phyloP scores from a whole-genome alignment of 495 filamentous ascomycete genomes.

The Aspergillus diversus region DNA sequence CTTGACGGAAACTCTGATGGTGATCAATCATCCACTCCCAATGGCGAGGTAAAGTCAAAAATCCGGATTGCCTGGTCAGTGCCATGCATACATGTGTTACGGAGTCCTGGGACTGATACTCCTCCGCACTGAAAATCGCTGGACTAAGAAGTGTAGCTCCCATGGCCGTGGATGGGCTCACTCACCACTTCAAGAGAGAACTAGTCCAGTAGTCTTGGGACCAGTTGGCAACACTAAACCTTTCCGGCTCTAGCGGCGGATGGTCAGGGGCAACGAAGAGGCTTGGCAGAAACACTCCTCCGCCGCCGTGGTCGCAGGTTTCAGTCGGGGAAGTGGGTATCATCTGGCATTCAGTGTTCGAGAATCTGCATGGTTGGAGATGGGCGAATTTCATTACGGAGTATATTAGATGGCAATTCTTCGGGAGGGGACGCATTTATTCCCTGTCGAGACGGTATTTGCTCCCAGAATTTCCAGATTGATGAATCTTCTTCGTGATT shows the following conservation, averaged over 20 bases:
- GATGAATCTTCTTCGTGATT: too few species aligned
- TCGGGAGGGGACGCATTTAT: background rate
- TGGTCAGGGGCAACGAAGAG: conserved; percentile 21
- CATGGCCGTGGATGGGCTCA: background rate
- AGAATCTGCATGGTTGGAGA: conserved; percentile 17
- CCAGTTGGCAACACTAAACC: conserved; percentile 20
- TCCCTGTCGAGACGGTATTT: too few species aligned
- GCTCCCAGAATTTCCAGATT: too few species aligned
- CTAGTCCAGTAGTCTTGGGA: conserved; percentile 4
- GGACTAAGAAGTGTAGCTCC: too few species aligned
- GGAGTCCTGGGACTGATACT: too few species aligned
- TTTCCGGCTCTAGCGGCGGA: conserved; percentile 3
- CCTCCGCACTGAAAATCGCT: background rate
- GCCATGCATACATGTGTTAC: too few species aligned
- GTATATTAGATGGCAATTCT: background rate
- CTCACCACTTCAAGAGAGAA: background rate
- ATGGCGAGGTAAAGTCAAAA: background rate
- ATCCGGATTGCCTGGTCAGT: too few species aligned
- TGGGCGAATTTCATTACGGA: conserved; percentile 3
- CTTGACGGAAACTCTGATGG: background rate
- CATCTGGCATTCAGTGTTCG: conserved; percentile 17
- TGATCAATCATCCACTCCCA: background rate
- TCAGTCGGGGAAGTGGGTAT: background rate
- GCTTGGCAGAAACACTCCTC: conserved; percentile 2
- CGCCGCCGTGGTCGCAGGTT: background rate